Conservation (phyloP, 2,329 filamentous ascomycete species). For the Aspergillus terreus region DNA sequence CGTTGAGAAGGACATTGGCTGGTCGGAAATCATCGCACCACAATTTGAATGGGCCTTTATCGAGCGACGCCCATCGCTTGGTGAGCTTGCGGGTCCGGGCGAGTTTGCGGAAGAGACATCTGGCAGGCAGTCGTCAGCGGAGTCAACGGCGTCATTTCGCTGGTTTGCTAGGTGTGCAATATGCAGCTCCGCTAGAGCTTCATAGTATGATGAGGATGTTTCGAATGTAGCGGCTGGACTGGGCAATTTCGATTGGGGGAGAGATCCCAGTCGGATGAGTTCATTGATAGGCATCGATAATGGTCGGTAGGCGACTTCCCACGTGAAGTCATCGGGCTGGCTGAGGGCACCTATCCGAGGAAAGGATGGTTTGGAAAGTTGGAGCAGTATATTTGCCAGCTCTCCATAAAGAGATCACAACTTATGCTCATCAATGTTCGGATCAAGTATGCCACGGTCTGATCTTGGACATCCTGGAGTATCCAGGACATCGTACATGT, state of each 20-base stretch:
- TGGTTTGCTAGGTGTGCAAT: conserved; percentile 33
- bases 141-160: conserved; percentile 36
- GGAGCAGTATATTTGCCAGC: conserved; percentile 8
- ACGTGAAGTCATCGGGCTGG: conserved; percentile 13
- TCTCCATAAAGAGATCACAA: conserved; percentile 25
- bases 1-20: conserved; percentile 14
- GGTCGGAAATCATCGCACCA: conserved; percentile 22
- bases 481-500: conserved; percentile 15
- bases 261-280: conserved; percentile 19
- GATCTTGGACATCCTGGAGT: conserved; percentile 10
- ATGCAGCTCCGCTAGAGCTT: conserved; percentile 26
- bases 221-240: conserved; percentile 18
- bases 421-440: conserved; percentile 30
- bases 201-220: conserved; percentile 36
- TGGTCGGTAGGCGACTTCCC: conserved; percentile 29
- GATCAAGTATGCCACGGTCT: conserved; percentile 20
- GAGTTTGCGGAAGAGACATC: conserved; percentile 18
- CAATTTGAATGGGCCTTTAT: conserved; percentile 21
- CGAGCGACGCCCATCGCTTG: conserved; percentile 13
- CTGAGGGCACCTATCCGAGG: conserved; percentile 9
- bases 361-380: conserved; percentile 4
- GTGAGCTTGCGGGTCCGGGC: conserved; percentile 9
- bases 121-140: conserved; percentile 18
- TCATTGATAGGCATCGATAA: conserved; percentile 43
- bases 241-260: conserved; percentile 13